Evolutionary conservation across 495 filamentous ascomycete genomes (phyloP).

Genomic region (Collariella sp.): DNA sequence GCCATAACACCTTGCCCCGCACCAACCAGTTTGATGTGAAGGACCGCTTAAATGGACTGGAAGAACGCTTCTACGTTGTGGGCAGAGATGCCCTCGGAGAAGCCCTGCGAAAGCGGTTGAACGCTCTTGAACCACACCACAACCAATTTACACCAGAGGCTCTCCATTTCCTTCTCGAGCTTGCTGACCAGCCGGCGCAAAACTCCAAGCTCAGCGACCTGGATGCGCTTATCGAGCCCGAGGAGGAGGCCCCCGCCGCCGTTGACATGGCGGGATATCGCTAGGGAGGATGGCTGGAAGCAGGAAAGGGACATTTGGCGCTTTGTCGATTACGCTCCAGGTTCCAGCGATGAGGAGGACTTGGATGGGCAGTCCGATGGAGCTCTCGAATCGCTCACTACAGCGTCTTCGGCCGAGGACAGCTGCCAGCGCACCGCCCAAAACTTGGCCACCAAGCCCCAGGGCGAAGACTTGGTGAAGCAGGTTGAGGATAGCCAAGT

Average conservation of each 20-base stretch:
- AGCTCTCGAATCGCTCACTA: conserved; percentile 22
- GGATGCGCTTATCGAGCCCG: conserved; percentile 40
- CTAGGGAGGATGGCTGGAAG: conserved; percentile 61
- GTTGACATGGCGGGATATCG: conserved; percentile 68
- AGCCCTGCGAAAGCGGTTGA: conserved; percentile 56
- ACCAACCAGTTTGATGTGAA: conserved; percentile 85
- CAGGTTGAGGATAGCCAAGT: conserved; percentile 53
- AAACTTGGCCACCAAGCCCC: conserved; percentile 24
- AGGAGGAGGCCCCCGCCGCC: conserved; percentile 32
- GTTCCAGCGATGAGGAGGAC: conserved; percentile 51
- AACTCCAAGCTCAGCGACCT: conserved; percentile 57
- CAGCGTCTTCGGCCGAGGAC: conserved; percentile 26
- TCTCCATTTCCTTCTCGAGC: conserved; percentile 66
- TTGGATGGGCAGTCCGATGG: conserved; percentile 30
- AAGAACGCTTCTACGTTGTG: conserved; percentile 78
- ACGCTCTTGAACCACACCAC: conserved; percentile 44
- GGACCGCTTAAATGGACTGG: conserved; percentile 63
- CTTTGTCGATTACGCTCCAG: conserved; percentile 61
- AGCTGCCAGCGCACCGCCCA: conserved; percentile 31
- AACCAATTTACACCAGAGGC: conserved; percentile 66
- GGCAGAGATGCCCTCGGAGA: conserved; percentile 74
- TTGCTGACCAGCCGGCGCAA: conserved; percentile 72
- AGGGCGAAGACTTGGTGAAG: conserved; percentile 36
- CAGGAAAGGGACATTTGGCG: conserved; percentile 68
- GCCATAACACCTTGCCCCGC: conserved; percentile 54